Evolutionary conservation across 164 flowering plant genomes (phyloP).

Genomic region (Nymphaea thermarum): DNA sequence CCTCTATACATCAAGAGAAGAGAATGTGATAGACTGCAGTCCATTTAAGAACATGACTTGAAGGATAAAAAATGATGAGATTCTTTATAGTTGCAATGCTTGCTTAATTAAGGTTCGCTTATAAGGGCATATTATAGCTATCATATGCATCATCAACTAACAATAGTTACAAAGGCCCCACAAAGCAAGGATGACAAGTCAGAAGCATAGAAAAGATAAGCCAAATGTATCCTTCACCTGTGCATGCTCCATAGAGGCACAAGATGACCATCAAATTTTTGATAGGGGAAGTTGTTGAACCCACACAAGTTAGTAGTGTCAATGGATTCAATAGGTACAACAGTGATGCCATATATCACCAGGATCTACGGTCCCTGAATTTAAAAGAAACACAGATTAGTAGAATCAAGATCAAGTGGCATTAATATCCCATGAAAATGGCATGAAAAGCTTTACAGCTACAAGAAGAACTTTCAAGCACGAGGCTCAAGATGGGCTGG

Average conservation of each 20-base stretch:
- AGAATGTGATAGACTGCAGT: too few species aligned
- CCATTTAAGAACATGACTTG: too few species aligned
- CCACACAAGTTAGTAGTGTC: conserved; percentile 58
- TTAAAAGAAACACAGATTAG: conserved; percentile 1
- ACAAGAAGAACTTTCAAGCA: not conserved
- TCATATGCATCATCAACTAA: too few species aligned
- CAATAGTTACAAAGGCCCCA: too few species aligned
- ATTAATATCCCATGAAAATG: not conserved
- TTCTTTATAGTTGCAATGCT: too few species aligned
- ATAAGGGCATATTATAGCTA: too few species aligned
- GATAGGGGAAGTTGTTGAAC: conserved; percentile 60
- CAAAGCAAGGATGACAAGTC: too few species aligned
- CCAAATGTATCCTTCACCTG: conserved; percentile 25
- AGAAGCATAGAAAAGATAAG: too few species aligned
- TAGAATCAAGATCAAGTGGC: not conserved
- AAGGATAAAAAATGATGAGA: too few species aligned
- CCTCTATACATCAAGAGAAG: too few species aligned
- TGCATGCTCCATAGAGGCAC: conserved; percentile 70
- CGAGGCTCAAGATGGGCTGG: not conserved
- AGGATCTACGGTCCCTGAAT: conserved; percentile 34
- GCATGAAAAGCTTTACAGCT: not conserved
- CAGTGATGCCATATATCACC: conserved; percentile 75
- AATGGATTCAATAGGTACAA: conserved; percentile 84
- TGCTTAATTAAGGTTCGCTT: too few species aligned
- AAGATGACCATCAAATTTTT: conserved; percentile 54